Evolutionary conservation across 257 asterid genomes (phyloP).

Genomic region (Nicotiana otophora): DNA sequence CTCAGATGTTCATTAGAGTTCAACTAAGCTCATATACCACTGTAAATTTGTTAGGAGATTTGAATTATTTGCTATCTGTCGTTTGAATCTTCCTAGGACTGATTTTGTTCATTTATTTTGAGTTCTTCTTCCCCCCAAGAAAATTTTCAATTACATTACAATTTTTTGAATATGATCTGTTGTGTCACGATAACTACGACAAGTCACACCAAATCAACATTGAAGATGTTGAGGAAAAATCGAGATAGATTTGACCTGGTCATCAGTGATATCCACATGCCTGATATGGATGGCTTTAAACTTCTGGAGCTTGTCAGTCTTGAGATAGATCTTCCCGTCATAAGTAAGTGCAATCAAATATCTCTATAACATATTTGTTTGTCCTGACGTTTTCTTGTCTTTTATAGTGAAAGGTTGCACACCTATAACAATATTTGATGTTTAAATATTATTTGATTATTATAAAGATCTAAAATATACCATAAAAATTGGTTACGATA

Average conservation of each 20-base stretch:
- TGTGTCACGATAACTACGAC: slow-evolving; percentile 47
- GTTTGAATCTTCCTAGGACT: background rate
- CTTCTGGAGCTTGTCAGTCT: slow-evolving; percentile 85
- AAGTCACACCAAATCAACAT: slow-evolving; percentile 57
- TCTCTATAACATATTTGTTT: too few species aligned
- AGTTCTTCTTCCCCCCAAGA: slow-evolving; percentile 1
- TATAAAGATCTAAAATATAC: too few species aligned
- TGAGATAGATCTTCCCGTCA: slow-evolving; percentile 84
- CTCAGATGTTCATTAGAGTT: background rate
- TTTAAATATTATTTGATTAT: too few species aligned
- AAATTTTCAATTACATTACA: background rate
- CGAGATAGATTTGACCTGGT: slow-evolving; percentile 66
- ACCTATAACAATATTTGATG: too few species aligned
- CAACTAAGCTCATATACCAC: background rate
- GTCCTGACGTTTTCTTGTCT: too few species aligned
- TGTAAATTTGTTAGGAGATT: background rate
- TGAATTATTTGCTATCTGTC: too few species aligned
- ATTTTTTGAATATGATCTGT: background rate
- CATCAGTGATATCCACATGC: slow-evolving; percentile 24
- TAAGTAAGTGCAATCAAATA: slow-evolving; percentile 34
- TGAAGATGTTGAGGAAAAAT: slow-evolving; percentile 68
- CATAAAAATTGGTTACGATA: too few species aligned
- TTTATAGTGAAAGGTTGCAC: too few species aligned
- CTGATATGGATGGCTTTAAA: slow-evolving; percentile 75
- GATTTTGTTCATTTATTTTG: background rate